Base-by-base conservation (phyloP, 2,329 filamentous ascomycete genomes). In the Stachybotrys chartarum region DNA sequence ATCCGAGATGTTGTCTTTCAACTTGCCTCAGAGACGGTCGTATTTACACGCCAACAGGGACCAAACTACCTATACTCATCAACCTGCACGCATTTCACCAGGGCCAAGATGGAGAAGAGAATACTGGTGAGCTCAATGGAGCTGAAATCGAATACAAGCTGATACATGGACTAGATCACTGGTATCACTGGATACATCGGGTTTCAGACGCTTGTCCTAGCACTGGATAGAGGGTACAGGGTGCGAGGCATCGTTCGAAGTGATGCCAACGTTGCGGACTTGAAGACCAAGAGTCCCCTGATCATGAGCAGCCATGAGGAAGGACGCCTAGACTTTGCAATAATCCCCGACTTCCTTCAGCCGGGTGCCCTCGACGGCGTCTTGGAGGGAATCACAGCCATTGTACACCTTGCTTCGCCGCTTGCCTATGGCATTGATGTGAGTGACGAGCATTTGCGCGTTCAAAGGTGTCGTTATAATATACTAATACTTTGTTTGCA, bases 391-490 rank as follows among this genome's bases (percentile, higher is more conserved):
- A 52, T 60, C 39, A 54, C 55, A 10, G 50, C 30, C n/a, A 54
- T 60, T 47, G 54, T 60, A 6, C 58, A 60, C 42, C 30, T 59
- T 7, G 57, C 58, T 2, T 59, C 58, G 7, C 57, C 55, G 2
- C 24, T 60, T 7, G 58, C 56, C 31, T 52, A 52, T 44, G 50
- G 50, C 3, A 50, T 52, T n/a, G 51, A 57, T 52, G 57, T 58
- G 24, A 24, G 24, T 24, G 24, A 24, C 24, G 24, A 24, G 24
- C 24, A 24, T 24, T 24, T 4, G 24, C 24, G 24, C 24, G 24
- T 24, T 24, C 24, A 24, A 4, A 24, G 24, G 24, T 24, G 24
- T 24, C 3, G 3, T 24, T 3, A 24, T 24, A 24, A 24, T 4
- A 24, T 24, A 4, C 24, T 24, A 24, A 24, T 24, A 24, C 24